Conservation (phyloP, 306 rosid species). For the Acacia acuminata region DNA sequence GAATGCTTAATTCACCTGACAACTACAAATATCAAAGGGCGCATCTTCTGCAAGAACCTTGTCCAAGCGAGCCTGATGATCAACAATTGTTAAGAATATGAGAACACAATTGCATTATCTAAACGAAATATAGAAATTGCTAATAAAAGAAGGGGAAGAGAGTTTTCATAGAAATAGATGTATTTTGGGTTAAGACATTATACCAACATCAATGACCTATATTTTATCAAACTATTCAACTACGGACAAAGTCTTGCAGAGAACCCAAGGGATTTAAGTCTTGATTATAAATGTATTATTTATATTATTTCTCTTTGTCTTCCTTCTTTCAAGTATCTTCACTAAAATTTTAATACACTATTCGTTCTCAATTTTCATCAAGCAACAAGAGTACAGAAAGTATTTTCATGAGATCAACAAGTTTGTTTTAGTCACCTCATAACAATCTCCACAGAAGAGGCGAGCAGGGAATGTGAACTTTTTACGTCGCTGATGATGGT, state of each 20-base stretch:
- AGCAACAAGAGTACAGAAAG: conserved; percentile 20
- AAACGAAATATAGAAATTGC: conserved; percentile 25
- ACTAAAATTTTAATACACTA: not conserved
- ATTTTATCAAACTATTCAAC: not conserved
- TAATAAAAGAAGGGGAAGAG: not conserved
- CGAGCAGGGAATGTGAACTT: conserved; percentile 95
- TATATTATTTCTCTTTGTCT: not conserved
- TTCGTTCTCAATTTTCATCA: not conserved
- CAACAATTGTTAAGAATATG: conserved; percentile 10
- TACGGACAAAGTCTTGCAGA: not conserved
- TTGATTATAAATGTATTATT: not conserved
- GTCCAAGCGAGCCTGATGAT: conserved; percentile 74
- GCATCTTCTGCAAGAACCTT: conserved; percentile 82
- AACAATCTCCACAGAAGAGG: conserved; percentile 94
- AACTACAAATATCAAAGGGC: conserved; percentile 25
- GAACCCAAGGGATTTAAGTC: not conserved
- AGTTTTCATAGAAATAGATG: not conserved
- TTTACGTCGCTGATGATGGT: conserved; percentile 89
- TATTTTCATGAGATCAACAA: not conserved
- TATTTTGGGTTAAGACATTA: not conserved
- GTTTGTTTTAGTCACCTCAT: conserved; percentile 61
- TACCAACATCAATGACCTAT: not conserved
- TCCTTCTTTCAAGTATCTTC: not conserved
- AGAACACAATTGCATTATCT: conserved; percentile 21
- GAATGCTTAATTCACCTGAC: conserved; percentile 31